A percentile compares a stretch with the other conserved stretches of the same genome.
These are phyloP conservation scores for Kwoniella sp. DNA, from an alignment of 768 basidiomycete genomes.

Conservation along the genomic window DNA sequence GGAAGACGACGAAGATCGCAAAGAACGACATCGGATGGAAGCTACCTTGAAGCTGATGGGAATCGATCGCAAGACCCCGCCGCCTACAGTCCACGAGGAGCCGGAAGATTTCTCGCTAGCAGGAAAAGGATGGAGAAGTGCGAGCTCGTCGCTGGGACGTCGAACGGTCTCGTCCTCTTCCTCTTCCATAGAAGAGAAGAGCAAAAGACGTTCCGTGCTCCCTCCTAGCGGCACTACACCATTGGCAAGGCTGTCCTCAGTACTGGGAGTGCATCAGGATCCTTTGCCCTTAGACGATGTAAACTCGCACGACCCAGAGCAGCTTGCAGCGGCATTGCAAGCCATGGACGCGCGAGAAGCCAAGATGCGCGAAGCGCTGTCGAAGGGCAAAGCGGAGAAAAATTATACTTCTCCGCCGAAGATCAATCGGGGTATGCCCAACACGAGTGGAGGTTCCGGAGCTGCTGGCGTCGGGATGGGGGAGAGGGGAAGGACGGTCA, in stretches of 20 bases:
- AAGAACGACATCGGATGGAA: constrained; percentile 80
- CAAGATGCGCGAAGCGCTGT: constrained; percentile 70
- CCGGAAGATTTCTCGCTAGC: not conserved
- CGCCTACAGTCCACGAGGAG: constrained; percentile 13
- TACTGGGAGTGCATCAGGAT: constrained; percentile 58
- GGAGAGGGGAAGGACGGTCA: constrained; percentile 20
- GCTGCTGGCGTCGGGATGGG: not conserved
- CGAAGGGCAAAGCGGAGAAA: constrained; percentile 64
- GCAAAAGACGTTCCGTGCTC: not conserved
- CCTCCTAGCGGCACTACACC: constrained; percentile 37
- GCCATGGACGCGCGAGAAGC: constrained; percentile 80
- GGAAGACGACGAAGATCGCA: constrained; percentile 90
- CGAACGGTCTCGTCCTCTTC: not conserved
- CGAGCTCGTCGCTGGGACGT: not conserved
- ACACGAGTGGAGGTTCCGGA: constrained; percentile 1
- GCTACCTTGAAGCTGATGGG: constrained; percentile 96
- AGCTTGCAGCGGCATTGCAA: constrained; percentile 74
- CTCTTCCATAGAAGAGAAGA: not conserved
- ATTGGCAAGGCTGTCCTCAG: constrained; percentile 62
- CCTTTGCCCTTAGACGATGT: constrained; percentile 67
- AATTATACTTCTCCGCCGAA: constrained; percentile 32
- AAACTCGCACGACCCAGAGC: constrained; percentile 66
- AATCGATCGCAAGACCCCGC: constrained; percentile 59
- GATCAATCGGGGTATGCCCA: not conserved
- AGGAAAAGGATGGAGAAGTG: not conserved